Evolutionary conservation across 768 basidiomycete species (phyloP).

Genomic region (Neoboletus brunneissimus): DNA sequence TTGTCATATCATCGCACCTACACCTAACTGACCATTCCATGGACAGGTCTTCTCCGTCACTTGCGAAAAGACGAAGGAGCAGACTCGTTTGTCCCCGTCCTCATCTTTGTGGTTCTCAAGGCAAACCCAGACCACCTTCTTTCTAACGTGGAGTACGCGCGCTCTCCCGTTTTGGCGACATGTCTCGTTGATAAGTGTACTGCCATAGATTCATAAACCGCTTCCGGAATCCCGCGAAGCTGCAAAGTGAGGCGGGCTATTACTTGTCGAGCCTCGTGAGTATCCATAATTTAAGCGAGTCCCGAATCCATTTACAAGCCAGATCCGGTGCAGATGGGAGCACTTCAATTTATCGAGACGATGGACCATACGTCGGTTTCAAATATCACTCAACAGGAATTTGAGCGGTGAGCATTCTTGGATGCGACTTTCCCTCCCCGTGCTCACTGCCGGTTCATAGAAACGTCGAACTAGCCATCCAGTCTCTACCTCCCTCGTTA

Average conservation of each 20-base stretch:
- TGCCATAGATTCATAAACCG: constrained; percentile 83
- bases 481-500: constrained; percentile 38
- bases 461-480: constrained; percentile 62
- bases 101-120: constrained; percentile 91
- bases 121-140: constrained; percentile 92
- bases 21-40: background rate
- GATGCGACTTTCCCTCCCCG: background rate
- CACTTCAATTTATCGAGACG: constrained; percentile 95
- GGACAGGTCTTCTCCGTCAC: constrained; percentile 83
- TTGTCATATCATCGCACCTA: constrained; percentile 10
- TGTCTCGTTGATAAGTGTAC: background rate
- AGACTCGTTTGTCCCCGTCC: constrained; percentile 90
- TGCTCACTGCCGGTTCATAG: constrained; percentile 24
- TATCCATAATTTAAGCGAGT: background rate
- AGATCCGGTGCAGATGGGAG: constrained; percentile 68
- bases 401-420: constrained; percentile 61
- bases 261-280: constrained; percentile 92
- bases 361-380: constrained; percentile 96
- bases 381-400: constrained; percentile 91
- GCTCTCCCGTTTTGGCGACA: background rate
- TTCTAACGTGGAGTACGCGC: constrained; percentile 88
- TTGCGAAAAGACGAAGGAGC: constrained; percentile 82
- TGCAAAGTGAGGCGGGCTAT: constrained; percentile 95
- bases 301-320: constrained; percentile 3
- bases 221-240: constrained; percentile 83